Evolutionary conservation across 2,329 filamentous ascomycete genomes (phyloP), one percentile per base, ranked within the genome.

Genomic region (Chrysosporium queenslandicum): DNA sequence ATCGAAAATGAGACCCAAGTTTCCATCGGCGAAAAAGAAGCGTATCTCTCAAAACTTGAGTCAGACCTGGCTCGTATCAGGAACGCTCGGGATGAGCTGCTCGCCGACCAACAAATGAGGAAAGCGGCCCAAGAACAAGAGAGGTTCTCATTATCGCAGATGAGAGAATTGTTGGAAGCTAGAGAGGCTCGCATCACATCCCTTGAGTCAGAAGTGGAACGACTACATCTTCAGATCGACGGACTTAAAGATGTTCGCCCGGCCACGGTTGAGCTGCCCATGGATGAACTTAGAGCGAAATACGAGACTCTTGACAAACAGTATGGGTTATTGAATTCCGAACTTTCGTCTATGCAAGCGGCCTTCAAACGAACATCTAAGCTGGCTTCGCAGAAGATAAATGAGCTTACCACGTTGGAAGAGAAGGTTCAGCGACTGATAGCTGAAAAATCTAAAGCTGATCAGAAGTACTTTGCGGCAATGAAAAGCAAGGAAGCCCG

Each of bases 401-500:
- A 85, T 61, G 89, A 95, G 56, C 81, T 86, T 49, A 74, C 77
- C 4, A 75, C 78, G 3, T 73, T 88, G 64, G 90, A 97, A 70
- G 89, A 95, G 53, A 86, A 85, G 56, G 75, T 91, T 34, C 73
- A 80, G 16, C 75, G 86, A 21, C 72, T 94, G 18, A 81, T 80
- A 37, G 87, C 88, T 0, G 89, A 98, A 69, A 98, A 98, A 73
- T 83, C 85, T 58, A 97, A 96, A 69, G 91, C 91, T 1, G 92
- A 98, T 63, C 91, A 97, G 64, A 97, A 97, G 69, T 98, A 94
- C 66, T 97, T 97, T 67, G 87, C 87, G 1, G 88, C 90, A 7
- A 89, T 94, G 76, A 96, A 95, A 66, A 85, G 90, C 60, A 94
- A 91, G 64, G 91, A 97, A 63, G 83, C 86, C 41, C 79, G 88